Evolutionary conservation across 2,329 filamentous ascomycete species (phyloP).

Genomic region (Lasiodiplodia gonubiensis): DNA sequence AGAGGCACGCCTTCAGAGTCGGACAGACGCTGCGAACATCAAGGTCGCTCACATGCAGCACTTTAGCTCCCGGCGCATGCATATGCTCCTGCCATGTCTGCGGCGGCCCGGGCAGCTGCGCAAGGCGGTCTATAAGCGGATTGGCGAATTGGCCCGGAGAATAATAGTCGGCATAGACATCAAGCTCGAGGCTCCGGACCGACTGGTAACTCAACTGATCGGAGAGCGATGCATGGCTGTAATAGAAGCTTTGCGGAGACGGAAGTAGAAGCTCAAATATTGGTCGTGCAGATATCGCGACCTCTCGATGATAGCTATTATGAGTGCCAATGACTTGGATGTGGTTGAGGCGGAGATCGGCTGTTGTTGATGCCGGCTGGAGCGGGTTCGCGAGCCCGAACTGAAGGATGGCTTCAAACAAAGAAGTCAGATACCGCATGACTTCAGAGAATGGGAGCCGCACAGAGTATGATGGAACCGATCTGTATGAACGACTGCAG

Average conservation of each 20-base stretch:
- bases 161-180: slow-evolving; percentile 55
- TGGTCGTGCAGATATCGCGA: slow-evolving; percentile 49
- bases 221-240: slow-evolving; percentile 54
- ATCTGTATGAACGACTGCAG: not conserved
- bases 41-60: slow-evolving; percentile 58
- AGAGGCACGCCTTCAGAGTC: slow-evolving; percentile 54
- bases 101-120: slow-evolving; percentile 48
- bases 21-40: slow-evolving; percentile 56
- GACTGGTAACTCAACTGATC: slow-evolving; percentile 54
- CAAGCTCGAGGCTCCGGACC: slow-evolving; percentile 56
- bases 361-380: not conserved
- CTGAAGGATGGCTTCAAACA: slow-evolving; percentile 12
- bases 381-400: slow-evolving; percentile 8
- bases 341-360: slow-evolving; percentile 55
- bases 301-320: slow-evolving; percentile 59
- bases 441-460: not conserved
- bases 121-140: slow-evolving; percentile 51
- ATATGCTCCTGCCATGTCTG: slow-evolving; percentile 45
- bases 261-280: slow-evolving; percentile 49
- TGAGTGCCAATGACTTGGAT: slow-evolving; percentile 60
- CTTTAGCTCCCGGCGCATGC: slow-evolving; percentile 53
- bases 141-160: slow-evolving; percentile 55
- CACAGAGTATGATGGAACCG: slow-evolving; percentile 6
- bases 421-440: slow-evolving; percentile 16
- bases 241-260: slow-evolving; percentile 52